Conservation (phyloP, 139 green algal species). For the Protoeuglena noctilucae region DNA sequence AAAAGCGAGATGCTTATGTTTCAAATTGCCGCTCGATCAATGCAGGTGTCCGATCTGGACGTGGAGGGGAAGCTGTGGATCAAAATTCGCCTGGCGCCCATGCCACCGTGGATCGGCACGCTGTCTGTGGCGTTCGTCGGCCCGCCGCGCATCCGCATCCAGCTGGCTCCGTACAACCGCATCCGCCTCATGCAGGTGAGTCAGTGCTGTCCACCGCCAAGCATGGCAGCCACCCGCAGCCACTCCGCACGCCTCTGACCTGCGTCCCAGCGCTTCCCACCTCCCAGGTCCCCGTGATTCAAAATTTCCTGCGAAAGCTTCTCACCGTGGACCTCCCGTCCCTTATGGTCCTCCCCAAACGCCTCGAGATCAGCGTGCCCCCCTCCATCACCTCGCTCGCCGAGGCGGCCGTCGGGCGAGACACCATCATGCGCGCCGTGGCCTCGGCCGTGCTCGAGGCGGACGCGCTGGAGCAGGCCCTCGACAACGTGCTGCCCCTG, state of each 20-base stretch:
- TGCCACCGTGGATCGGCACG: slow-evolving; percentile 79
- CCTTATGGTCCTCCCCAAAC: slow-evolving; percentile 85
- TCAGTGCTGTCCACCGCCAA: no score
- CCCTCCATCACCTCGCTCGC: slow-evolving; percentile 68
- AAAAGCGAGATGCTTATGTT: no score
- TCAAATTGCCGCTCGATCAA: no score
- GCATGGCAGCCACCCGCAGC: no score
- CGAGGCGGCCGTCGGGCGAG: slow-evolving; percentile 73
- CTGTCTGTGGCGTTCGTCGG: slow-evolving; percentile 78
- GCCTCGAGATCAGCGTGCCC: slow-evolving; percentile 77
- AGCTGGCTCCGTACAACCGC: slow-evolving; percentile 83
- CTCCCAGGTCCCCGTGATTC: slow-evolving; percentile 9
- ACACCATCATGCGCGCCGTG: slow-evolving; percentile 82
- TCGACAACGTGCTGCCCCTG: slow-evolving; percentile 63
- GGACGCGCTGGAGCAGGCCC: slow-evolving; percentile 64
- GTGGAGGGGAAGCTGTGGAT: slow-evolving; percentile 84
- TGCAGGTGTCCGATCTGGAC: slow-evolving; percentile 80
- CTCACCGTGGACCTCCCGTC: slow-evolving; percentile 78
- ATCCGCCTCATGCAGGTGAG: slow-evolving; percentile 80
- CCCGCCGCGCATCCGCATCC: slow-evolving; percentile 71
- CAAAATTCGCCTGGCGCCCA: slow-evolving; percentile 79
- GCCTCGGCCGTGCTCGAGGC: slow-evolving; percentile 68
- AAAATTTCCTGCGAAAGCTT: slow-evolving; percentile 73
- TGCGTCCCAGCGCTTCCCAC: background rate
- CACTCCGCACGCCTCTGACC: background rate